A percentile compares a stretch with the other conserved stretches of the same genome.
phyloP scores from a whole-genome alignment of 768 basidiomycete species.

The Tulasnella sp. region DNA sequence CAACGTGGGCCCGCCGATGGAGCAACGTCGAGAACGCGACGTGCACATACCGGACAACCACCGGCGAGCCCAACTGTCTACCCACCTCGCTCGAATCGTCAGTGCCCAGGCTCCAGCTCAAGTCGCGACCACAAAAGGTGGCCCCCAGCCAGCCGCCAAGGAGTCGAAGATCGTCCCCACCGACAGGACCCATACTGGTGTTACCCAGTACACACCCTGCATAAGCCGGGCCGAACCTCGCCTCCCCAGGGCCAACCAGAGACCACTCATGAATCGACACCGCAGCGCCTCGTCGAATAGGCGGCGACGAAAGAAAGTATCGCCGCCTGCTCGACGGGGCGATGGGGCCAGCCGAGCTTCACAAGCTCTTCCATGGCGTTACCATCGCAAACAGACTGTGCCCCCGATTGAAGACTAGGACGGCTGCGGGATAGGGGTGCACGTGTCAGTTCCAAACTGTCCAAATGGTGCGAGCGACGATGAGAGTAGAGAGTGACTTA shows the following conservation, averaged over 20 bases:
- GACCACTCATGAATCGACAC: constrained; percentile 2
- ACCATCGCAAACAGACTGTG: neutral
- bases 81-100: neutral
- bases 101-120: neutral
- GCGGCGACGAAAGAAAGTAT: neutral
- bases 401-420: neutral
- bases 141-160: neutral
- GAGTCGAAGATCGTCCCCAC: neutral
- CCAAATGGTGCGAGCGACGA: no score
- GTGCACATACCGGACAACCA: neutral
- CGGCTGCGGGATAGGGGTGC: no score
- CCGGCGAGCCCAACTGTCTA: neutral
- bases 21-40: neutral
- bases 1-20: neutral
- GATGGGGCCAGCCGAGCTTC: constrained; percentile 6
- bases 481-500: no score
- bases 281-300: neutral
- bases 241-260: neutral
- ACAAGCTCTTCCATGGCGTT: neutral
- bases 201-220: neutral
- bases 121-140: neutral
- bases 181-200: neutral
- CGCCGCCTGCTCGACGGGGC: neutral
- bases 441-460: no score
- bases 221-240: neutral